These are phyloP conservation scores for Rubia peregrina DNA, from an alignment of 305 asterid species.

Conservation along the genomic window DNA sequence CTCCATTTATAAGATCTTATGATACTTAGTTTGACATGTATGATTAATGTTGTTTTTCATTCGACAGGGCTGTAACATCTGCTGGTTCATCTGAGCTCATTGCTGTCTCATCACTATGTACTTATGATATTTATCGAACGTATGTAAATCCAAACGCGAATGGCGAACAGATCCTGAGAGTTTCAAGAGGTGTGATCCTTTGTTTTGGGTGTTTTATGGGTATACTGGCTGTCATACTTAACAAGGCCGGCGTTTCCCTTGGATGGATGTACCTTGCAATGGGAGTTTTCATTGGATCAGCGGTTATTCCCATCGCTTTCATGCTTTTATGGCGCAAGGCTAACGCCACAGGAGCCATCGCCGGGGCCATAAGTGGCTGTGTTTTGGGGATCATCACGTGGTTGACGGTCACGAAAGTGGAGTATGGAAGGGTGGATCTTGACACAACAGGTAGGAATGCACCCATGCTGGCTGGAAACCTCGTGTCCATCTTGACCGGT, in stretches of 20 bases:
- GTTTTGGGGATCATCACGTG: constrained; percentile 69
- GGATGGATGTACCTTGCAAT: constrained; percentile 93
- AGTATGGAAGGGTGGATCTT: constrained; percentile 67
- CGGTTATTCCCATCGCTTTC: constrained; percentile 87
- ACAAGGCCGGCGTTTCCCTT: constrained; percentile 78
- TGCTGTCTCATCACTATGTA: constrained; percentile 82
- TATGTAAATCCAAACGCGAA: constrained; percentile 76
- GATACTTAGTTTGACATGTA: background rate
- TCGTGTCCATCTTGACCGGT: constrained; percentile 74
- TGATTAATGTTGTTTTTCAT: background rate
- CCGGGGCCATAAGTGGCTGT: constrained; percentile 61
- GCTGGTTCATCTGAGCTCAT: constrained; percentile 91
- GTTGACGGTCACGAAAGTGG: constrained; percentile 63
- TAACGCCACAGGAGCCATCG: constrained; percentile 68
- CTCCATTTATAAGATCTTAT: background rate
- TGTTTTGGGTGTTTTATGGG: constrained; percentile 83
- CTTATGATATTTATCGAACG: constrained; percentile 80
- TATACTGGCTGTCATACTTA: constrained; percentile 67
- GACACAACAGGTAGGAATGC: constrained; percentile 93
- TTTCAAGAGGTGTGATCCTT: constrained; percentile 57
- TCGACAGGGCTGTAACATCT: constrained; percentile 85
- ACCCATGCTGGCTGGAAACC: constrained; percentile 88
- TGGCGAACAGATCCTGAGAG: constrained; percentile 59
- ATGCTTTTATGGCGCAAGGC: constrained; percentile 88
- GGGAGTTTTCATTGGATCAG: constrained; percentile 89